Evolutionary conservation across 768 basidiomycete genomes (phyloP).

Genomic region (Trametes gibbosa): DNA sequence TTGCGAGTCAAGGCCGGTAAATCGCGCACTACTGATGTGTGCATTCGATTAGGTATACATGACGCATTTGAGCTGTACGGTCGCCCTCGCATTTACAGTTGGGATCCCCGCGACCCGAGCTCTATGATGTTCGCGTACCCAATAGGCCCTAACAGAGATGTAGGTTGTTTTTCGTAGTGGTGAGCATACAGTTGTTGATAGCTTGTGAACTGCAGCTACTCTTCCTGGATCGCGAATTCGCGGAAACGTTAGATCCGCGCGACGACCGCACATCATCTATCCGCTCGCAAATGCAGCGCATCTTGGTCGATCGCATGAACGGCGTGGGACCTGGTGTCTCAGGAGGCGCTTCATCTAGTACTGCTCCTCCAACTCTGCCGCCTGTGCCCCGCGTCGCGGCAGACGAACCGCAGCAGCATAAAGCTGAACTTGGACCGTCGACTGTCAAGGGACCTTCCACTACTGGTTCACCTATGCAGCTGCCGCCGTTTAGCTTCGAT

Average conservation of each 20-base stretch:
- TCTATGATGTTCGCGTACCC: slow-evolving; percentile 97
- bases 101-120: slow-evolving; percentile 79
- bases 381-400: slow-evolving; percentile 22
- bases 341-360: slow-evolving; percentile 1
- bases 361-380: slow-evolving; percentile 26
- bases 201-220: slow-evolving; percentile 52
- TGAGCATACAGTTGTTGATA: not conserved
- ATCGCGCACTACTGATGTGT: not conserved
- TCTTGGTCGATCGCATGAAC: slow-evolving; percentile 65
- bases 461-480: slow-evolving; percentile 33
- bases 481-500: slow-evolving; percentile 61
- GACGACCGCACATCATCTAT: slow-evolving; percentile 75
- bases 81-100: slow-evolving; percentile 79
- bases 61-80: slow-evolving; percentile 90
- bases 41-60: slow-evolving; percentile 56
- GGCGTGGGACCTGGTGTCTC: slow-evolving; percentile 23
- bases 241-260: slow-evolving; percentile 72
- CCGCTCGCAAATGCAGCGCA: slow-evolving; percentile 57
- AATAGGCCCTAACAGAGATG: slow-evolving; percentile 78
- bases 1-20: not conserved
- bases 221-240: slow-evolving; percentile 84
- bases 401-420: not conserved
- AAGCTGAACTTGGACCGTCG: slow-evolving; percentile 13
- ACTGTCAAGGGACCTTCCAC: too few species aligned
- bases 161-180: slow-evolving; percentile 35